Conservation (phyloP, 1,284 basidiomycete species). For the Mycosarcoma mackinlayi region DNA sequence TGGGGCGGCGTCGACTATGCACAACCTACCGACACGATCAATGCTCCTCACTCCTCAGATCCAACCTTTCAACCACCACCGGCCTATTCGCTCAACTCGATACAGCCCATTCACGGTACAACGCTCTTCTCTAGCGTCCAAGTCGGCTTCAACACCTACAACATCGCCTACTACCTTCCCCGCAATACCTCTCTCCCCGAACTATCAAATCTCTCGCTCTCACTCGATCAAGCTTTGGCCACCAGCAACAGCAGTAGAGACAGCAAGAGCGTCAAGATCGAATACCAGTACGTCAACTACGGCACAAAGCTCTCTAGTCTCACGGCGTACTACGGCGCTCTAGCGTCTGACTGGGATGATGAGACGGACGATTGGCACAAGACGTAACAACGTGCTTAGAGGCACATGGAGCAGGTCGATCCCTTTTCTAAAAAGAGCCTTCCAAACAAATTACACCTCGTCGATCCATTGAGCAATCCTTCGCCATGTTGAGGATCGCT, state of each 20-base stretch:
- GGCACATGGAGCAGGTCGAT: background rate
- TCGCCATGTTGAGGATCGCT: conserved; percentile 49
- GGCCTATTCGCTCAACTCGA: conserved; percentile 68
- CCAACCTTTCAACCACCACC: background rate
- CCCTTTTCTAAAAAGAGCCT: too few relatives aligned
- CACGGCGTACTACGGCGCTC: conserved; percentile 71
- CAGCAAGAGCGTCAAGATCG: conserved; percentile 75
- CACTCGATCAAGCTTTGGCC: background rate
- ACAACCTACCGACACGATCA: conserved; percentile 9
- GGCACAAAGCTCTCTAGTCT: conserved; percentile 79
- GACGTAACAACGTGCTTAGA: background rate
- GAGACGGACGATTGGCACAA: conserved; percentile 29
- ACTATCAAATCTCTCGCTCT: conserved; percentile 73
- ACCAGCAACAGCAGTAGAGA: conserved; percentile 15
- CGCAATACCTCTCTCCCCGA: conserved; percentile 82
- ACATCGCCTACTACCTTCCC: conserved; percentile 84
- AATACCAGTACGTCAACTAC: conserved; percentile 83
- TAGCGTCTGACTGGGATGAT: conserved; percentile 61
- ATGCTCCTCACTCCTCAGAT: background rate
- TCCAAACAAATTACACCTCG: conserved; percentile 1
- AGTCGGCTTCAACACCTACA: conserved; percentile 32
- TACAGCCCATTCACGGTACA: conserved; percentile 81
- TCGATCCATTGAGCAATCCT: conserved; percentile 62
- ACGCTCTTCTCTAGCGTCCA: conserved; percentile 79
- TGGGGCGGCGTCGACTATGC: conserved; percentile 64